A percentile compares a stretch with the other conserved stretches of the same genome.
phyloP scores from a whole-genome alignment of 495 filamentous ascomycete species.

The Xylaria curta region DNA sequence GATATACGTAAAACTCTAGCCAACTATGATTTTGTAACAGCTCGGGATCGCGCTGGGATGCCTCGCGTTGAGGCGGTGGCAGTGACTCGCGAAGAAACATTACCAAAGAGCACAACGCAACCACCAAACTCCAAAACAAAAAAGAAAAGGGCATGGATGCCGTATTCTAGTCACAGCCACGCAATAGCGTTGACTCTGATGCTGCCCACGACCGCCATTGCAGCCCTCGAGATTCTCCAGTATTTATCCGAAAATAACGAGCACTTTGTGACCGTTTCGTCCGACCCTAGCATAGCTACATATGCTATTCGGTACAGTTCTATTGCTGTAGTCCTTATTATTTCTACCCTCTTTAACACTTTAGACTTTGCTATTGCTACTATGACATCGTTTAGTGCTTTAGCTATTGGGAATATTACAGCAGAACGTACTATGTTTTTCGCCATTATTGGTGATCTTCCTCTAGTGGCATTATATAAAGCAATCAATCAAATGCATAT shows the following conservation, averaged over 20 bases:
- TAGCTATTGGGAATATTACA: background rate
- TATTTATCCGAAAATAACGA: background rate
- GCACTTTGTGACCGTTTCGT: background rate
- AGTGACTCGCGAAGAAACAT: background rate
- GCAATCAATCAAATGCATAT: background rate
- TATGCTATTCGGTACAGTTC: background rate
- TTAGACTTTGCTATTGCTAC: constrained; percentile 7
- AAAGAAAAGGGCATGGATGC: background rate
- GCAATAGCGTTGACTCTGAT: background rate
- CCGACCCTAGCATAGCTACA: background rate
- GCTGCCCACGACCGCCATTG: background rate
- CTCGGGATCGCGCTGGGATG: background rate
- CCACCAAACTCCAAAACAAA: background rate
- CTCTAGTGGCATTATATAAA: constrained; percentile 6
- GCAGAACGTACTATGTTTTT: background rate
- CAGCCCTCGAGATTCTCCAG: background rate
- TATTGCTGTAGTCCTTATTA: background rate
- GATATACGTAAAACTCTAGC: background rate
- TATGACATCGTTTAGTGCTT: background rate
- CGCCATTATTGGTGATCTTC: background rate
- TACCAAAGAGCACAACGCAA: background rate
- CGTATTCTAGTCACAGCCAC: constrained; percentile 3
- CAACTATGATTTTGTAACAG: constrained; percentile 1
- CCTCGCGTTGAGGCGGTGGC: background rate
- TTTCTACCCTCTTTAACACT: constrained; percentile 5